Percentiles rank a stretch among this genome's conserved stretches.
phyloP scores from a whole-genome alignment of 148 eudicot genomes.

The Chenopodium berlandieri region DNA sequence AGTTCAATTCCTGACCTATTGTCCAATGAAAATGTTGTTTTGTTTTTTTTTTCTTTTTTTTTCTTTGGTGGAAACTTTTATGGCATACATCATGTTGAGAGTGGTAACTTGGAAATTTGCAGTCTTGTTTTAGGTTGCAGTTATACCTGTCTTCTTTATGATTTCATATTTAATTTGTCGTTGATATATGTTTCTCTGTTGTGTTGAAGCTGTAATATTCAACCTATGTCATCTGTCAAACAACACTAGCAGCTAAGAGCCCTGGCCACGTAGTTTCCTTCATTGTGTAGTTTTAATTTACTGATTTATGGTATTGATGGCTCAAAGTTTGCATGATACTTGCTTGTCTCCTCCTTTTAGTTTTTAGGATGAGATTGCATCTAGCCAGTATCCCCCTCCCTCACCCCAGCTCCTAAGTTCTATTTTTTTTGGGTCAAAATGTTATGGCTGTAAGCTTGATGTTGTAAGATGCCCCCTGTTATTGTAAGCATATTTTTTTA shows the following conservation, averaged over 20 bases:
- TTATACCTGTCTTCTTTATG: neutral
- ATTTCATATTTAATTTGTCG: too few species aligned
- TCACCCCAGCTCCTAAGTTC: too few species aligned
- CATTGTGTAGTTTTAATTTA: too few species aligned
- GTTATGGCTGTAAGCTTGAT: neutral
- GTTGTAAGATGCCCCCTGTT: neutral
- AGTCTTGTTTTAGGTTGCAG: neutral
- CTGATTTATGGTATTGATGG: neutral
- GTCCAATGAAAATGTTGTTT: neutral
- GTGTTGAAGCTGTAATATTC: neutral
- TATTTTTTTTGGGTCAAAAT: neutral
- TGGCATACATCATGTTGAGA: neutral
- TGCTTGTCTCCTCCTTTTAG: neutral
- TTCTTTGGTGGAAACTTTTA: neutral
- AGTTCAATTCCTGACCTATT: neutral
- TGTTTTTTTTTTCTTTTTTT: neutral
- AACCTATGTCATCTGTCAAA: neutral
- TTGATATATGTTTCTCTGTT: neutral
- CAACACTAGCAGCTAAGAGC: neutral
- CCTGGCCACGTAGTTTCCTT: too few species aligned
- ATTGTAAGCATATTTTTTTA: slow-evolving; percentile 2
- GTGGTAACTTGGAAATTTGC: neutral
- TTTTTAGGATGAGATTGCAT: too few species aligned
- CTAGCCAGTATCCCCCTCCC: too few species aligned
- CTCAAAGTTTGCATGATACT: neutral